Evolutionary conservation across 2,329 filamentous ascomycete species (phyloP).

Genomic region (Venturia aucupariae): DNA sequence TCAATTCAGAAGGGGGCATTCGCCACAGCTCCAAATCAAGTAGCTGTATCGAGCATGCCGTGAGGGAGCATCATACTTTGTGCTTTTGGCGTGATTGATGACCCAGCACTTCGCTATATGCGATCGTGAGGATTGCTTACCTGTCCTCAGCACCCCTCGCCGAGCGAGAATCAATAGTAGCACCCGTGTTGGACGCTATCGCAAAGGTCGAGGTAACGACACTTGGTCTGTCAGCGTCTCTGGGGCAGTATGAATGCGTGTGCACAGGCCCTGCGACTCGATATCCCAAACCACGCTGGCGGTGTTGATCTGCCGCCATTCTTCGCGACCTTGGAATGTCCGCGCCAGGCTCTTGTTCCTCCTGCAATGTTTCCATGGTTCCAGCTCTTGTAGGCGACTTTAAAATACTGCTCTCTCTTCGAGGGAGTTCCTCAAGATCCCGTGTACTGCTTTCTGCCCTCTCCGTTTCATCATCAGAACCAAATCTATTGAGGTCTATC

Average conservation of each 20-base stretch:
- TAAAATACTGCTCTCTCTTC: neutral
- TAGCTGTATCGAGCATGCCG: neutral
- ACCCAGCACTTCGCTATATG: neutral
- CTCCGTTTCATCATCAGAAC: neutral
- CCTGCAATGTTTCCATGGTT: constrained; percentile 9
- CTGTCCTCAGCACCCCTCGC: neutral
- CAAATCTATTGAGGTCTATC: constrained; percentile 7
- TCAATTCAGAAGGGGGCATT: no score
- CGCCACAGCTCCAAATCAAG: neutral
- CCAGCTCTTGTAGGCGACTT: neutral
- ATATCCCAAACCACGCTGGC: neutral
- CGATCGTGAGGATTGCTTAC: neutral
- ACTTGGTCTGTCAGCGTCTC: neutral
- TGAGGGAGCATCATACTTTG: neutral
- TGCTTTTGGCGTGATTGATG: no score
- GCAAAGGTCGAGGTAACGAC: neutral
- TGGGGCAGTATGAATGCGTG: neutral
- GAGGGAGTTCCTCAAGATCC: neutral
- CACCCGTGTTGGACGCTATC: constrained; percentile 2
- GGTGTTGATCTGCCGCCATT: neutral
- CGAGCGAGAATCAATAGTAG: neutral
- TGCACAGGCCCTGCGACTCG: neutral
- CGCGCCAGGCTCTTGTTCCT: constrained; percentile 1
- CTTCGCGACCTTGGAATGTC: neutral
- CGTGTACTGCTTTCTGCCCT: neutral